phyloP scores from a whole-genome alignment of 75 land plant species.

The Pinus albicaulis region DNA sequence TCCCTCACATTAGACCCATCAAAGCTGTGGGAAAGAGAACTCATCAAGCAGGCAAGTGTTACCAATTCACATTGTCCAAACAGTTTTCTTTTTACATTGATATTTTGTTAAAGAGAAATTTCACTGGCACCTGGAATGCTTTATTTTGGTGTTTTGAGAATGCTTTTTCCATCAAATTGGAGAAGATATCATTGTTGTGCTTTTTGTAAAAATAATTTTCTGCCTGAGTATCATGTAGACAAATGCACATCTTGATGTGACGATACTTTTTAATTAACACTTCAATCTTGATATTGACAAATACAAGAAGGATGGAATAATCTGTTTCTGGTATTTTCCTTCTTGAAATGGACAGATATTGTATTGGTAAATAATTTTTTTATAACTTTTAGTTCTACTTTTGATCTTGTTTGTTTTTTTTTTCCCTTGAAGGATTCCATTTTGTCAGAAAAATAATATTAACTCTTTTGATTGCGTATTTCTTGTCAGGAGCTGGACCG shows the following conservation, averaged over 20 bases:
- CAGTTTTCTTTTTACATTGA: background rate
- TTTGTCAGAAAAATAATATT: background rate
- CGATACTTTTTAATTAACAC: too few relatives aligned
- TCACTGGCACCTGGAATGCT: background rate
- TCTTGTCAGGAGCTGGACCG: slow-evolving; percentile 84
- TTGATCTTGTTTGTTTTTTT: background rate
- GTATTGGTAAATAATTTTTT: background rate
- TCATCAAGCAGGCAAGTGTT: slow-evolving; percentile 82
- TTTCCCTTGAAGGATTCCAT: slow-evolving; percentile 1
- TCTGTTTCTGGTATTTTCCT: too few relatives aligned
- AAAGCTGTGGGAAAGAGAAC: slow-evolving; percentile 90
- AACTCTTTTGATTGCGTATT: background rate
- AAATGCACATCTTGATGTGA: too few relatives aligned
- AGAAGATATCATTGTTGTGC: too few relatives aligned
- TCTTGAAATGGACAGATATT: too few relatives aligned
- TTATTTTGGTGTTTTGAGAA: background rate
- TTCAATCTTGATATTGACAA: too few relatives aligned
- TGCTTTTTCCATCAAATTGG: background rate
- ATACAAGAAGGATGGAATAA: too few relatives aligned
- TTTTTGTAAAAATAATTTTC: too few relatives aligned
- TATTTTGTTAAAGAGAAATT: background rate
- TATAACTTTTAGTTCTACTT: background rate
- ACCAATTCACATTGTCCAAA: background rate
- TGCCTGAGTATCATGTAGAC: too few relatives aligned
- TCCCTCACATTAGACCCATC: slow-evolving; percentile 96